A percentile compares a stretch with the other conserved stretches of the same genome.
These are phyloP conservation scores for Cladosporium sp. DNA, from an alignment of 2,329 filamentous ascomycete genomes.

Conservation along the genomic window DNA sequence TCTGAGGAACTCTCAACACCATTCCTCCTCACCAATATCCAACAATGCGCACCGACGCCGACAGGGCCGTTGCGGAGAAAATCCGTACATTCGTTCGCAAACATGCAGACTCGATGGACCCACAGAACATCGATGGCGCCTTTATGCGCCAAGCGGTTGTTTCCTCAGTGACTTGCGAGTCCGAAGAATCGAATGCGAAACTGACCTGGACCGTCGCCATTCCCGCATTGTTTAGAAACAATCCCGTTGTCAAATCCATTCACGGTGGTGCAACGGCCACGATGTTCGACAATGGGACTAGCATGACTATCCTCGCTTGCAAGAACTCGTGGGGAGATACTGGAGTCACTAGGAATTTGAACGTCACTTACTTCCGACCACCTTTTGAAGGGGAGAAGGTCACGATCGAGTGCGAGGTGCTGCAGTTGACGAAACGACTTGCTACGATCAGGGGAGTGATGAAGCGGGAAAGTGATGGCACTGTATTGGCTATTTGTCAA, in stretches of 20 bases:
- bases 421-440: conserved; percentile 41
- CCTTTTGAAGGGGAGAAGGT: conserved; percentile 38
- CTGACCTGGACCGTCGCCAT: conserved; percentile 1
- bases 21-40: not conserved
- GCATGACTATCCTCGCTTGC: conserved; percentile 33
- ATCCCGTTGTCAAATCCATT: conserved; percentile 13
- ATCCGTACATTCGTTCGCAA: not conserved
- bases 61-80: not conserved
- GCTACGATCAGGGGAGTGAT: conserved; percentile 39
- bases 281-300: conserved; percentile 54
- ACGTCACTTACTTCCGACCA: conserved; percentile 44
- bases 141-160: not conserved
- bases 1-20: not conserved
- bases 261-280: conserved; percentile 46
- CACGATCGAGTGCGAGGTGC: conserved; percentile 41
- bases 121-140: conserved; percentile 1
- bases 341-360: conserved; percentile 41
- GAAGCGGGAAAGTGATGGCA: conserved; percentile 32
- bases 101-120: not conserved
- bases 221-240: not conserved
- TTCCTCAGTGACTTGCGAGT: not conserved
- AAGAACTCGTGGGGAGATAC: conserved; percentile 39
- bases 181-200: conserved; percentile 3
- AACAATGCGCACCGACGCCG: not conserved
- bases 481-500: conserved; percentile 32